Evolutionary conservation across 2,329 filamentous ascomycete species (phyloP), one percentile per base, ranked within the genome.

Genomic region (Fusarium fracticaudum): DNA sequence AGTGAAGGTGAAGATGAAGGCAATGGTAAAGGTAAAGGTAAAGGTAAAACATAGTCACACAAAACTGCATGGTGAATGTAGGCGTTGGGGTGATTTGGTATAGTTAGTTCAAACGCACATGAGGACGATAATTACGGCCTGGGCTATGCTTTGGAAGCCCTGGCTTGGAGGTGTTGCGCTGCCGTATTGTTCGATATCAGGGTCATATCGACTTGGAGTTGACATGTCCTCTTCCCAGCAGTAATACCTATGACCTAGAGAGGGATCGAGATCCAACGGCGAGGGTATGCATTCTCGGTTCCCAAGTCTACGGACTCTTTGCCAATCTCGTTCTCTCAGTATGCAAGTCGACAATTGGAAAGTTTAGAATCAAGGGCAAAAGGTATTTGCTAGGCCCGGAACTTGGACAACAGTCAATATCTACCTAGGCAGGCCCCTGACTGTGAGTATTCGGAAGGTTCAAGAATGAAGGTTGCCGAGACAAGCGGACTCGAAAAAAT

Each of bases 61-160:
- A 59, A 60, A 45, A 63, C 38, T 60, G 50, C 60, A 71, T 67
- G 53, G 61, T 60, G 63, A 64, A 73, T 58, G 51, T 43, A 20
- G 67, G 72, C 44, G 73, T 68, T 76, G 31, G 31, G 63, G 45
- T 60, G 66, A 51, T 60, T 33, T 60, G 68, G 43, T 63, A 50
- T 65, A 33, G 55, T 57, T 54, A 55, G 45, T 41, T 60, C 50
- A 45, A 58, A 37, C 41, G 53, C 53, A 60, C 50, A 37, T 33
- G 31, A 33, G 26, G 37, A 62, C 22, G 59, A 73, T 26, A 40
- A 44, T 24, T 43, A 71, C 57, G 45, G 37, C 20, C 29, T 29
- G 41, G 18, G 22, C 41, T 38, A 63, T 48, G 57, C 41, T 43
- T 43, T 62, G 50, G 57, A 51, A 29, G 35, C 54, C 44, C 20